Evolutionary conservation across 352 stramenopile species (phyloP).

Genomic region (Pythium brassicae): DNA sequence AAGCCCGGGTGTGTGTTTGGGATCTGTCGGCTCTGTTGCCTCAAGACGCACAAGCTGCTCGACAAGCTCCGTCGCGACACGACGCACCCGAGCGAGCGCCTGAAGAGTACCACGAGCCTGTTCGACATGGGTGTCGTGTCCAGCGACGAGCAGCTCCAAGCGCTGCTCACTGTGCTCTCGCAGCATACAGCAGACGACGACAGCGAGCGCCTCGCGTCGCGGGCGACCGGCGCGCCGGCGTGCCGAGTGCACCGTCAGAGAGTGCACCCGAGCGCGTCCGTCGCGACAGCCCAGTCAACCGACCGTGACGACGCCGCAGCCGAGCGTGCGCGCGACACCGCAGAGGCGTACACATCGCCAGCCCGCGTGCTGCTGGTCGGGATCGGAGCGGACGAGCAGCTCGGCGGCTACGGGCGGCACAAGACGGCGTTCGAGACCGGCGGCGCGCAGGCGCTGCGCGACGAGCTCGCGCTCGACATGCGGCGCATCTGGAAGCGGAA

Average conservation of each 20-base stretch:
- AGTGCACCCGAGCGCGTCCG: not conserved
- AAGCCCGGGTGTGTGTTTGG: conserved; percentile 39
- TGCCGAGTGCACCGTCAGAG: conserved; percentile 35
- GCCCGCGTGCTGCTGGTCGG: conserved; percentile 86
- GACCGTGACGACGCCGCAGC: no score
- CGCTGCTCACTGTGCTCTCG: conserved; percentile 15
- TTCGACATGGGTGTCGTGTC: conserved; percentile 22
- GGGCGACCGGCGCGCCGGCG: not conserved
- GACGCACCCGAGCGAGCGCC: conserved; percentile 11
- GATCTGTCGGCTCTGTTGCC: conserved; percentile 49
- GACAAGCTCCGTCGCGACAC: conserved; percentile 8
- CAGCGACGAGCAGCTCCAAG: conserved; percentile 14
- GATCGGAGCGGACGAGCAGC: conserved; percentile 95
- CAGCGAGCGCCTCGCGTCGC: no score
- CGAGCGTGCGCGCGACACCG: no score
- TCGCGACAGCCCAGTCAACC: not conserved
- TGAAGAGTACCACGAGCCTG: conserved; percentile 15
- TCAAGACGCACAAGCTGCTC: conserved; percentile 34
- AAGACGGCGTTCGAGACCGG: conserved; percentile 72
- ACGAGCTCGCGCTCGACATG: conserved; percentile 88
- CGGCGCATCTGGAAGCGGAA: conserved; percentile 94
- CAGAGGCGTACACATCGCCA: conserved; percentile 34
- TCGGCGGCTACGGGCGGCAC: conserved; percentile 94
- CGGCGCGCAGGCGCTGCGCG: conserved; percentile 50
- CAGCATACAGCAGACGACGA: not conserved